Percentiles rank a stretch among this genome's conserved stretches.
phyloP scores from a whole-genome alignment of 169 alveolate genomes.

The Plasmodium malariae region DNA sequence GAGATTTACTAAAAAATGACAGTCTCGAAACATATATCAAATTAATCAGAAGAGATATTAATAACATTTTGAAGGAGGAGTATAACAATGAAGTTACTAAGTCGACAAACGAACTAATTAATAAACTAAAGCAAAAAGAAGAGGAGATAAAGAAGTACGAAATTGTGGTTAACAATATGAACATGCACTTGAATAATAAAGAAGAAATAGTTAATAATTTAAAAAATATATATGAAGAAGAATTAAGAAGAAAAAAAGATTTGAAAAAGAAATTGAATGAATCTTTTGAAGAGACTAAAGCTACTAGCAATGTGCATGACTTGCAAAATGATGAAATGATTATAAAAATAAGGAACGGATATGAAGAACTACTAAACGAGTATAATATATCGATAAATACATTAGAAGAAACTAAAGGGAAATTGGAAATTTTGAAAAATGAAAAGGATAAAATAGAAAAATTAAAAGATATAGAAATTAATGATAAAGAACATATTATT shows the following conservation, averaged over 20 bases:
- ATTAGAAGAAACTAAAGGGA: slow-evolving; percentile 34
- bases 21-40: slow-evolving; percentile 16
- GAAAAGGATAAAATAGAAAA: slow-evolving; percentile 56
- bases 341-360: slow-evolving; percentile 12
- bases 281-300: neutral
- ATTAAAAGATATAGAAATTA: slow-evolving; percentile 43
- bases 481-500: slow-evolving; percentile 66
- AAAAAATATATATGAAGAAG: slow-evolving; percentile 31
- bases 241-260: slow-evolving; percentile 7
- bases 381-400: slow-evolving; percentile 34
- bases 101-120: slow-evolving; percentile 5
- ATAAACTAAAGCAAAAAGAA: slow-evolving; percentile 28
- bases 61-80: neutral
- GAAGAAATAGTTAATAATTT: slow-evolving; percentile 54
- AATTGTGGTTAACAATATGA: slow-evolving; percentile 20
- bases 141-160: slow-evolving; percentile 44
- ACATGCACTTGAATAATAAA: slow-evolving; percentile 16
- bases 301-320: neutral
- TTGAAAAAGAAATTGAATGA: neutral
- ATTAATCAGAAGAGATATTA: slow-evolving; percentile 32
- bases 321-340: slow-evolving; percentile 34
- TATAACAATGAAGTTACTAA: neutral
- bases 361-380: slow-evolving; percentile 49
- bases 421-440: slow-evolving; percentile 21
- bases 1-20: slow-evolving; percentile 34